These are phyloP conservation scores for Colletotrichum neosansevieriae DNA, from an alignment of 2,329 filamentous ascomycete species.

Conservation along the genomic window DNA sequence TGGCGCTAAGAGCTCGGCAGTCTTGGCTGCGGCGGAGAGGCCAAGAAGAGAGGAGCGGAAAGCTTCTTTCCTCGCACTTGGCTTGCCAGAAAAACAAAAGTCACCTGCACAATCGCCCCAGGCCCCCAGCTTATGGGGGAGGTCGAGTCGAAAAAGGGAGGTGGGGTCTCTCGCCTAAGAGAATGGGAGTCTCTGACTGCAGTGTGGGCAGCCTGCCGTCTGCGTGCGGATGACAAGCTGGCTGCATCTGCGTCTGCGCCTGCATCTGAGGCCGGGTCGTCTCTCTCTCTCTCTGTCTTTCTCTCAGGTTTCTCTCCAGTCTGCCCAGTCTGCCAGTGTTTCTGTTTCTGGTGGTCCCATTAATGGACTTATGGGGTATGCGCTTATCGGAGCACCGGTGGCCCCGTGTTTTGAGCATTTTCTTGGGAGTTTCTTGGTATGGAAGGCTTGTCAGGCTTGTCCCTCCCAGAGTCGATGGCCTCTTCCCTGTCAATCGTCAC, in stretches of 20 bases:
- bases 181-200: not conserved
- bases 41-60: conserved; percentile 41
- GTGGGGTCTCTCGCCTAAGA: conserved; percentile 27
- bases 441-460: conserved; percentile 34
- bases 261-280: no score
- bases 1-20: conserved; percentile 37
- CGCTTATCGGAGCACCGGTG: conserved; percentile 28
- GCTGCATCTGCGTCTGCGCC: not conserved
- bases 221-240: conserved; percentile 11
- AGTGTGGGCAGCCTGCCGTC: not conserved
- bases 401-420: conserved; percentile 23
- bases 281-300: not conserved
- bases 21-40: conserved; percentile 41
- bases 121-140: conserved; percentile 13
- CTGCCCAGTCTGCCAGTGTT: conserved; percentile 7
- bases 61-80: conserved; percentile 38
- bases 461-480: not conserved
- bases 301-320: not conserved
- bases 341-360: conserved; percentile 2
- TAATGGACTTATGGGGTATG: conserved; percentile 32
- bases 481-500: conserved; percentile 29
- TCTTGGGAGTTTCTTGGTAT: conserved; percentile 18
- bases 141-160: conserved; percentile 30
- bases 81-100: conserved; percentile 25
- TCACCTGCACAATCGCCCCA: conserved; percentile 6